phyloP scores from a whole-genome alignment of 106 monocot species.

The Dioscorea dumetorum region DNA sequence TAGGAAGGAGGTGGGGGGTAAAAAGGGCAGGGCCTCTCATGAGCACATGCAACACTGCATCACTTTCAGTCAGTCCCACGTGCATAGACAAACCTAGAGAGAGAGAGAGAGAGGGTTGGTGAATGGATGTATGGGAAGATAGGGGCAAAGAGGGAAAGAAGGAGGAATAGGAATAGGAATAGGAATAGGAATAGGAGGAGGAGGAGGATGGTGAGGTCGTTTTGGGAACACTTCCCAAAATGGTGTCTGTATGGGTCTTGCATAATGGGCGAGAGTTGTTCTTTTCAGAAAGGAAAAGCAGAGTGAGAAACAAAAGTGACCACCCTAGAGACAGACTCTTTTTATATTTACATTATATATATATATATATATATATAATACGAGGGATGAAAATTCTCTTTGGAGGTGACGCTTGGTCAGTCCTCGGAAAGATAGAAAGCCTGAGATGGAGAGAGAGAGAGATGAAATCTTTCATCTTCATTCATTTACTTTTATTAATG shows the following conservation, averaged over 20 bases:
- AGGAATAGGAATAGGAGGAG: background rate
- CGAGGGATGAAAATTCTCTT: constrained; percentile 12
- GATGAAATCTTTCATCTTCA: too few species aligned
- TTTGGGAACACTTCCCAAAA: background rate
- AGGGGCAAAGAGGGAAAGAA: too few species aligned
- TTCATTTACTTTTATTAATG: too few species aligned
- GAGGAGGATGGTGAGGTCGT: background rate
- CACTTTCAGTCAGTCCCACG: background rate
- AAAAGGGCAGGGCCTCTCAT: too few species aligned
- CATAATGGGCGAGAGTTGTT: background rate
- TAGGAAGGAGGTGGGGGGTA: too few species aligned
- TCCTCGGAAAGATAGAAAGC: constrained; percentile 12
- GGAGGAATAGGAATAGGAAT: background rate
- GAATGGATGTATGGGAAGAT: too few species aligned
- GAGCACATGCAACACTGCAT: background rate
- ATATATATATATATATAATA: background rate
- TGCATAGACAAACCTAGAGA: background rate
- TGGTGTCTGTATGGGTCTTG: background rate
- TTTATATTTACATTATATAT: background rate
- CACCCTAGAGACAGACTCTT: background rate
- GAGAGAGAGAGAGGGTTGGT: background rate
- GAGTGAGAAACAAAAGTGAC: background rate
- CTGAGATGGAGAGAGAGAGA: background rate
- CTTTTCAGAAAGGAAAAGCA: background rate
- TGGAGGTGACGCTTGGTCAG: constrained; percentile 1